Base-by-base conservation (phyloP, 306 rosid species). In the Quillaja saponaria region DNA sequence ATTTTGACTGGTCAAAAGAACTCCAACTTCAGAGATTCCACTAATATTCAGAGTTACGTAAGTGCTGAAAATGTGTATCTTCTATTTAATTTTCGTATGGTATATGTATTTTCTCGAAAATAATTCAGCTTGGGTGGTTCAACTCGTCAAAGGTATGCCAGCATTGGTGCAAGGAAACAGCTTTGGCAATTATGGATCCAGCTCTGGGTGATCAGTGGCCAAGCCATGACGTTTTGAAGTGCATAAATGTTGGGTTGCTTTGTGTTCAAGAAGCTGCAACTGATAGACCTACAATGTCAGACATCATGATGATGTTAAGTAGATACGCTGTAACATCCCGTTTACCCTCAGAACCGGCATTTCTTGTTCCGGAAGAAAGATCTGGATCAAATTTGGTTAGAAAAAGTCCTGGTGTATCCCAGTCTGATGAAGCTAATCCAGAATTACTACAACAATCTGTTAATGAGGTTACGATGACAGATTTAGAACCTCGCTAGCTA, bases 231-330 rank as follows among this genome's bases (percentile, higher is more conserved):
- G 79, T 45, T 34, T 9, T 64, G 17, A 73, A 59, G 45, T 78
- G 79, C 73, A 48, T 78, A 25, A 66, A 49, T 20, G 35, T 78
- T 31, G 73, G 70, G 11, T 64, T 78, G 25, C 45, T 68, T 38
- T 68, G 76, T 16, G 64, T 77, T 10, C 78, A 77, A 67, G 77
- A 71, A 53, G 74, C 65, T 67, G 55, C 82, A 6, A 18, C 55
- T 19, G 40, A 72, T 28, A 72, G 78, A 18, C 82, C 78, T 2
- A 35, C 55, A 35, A 72, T 56, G 78, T 63, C 75, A 12, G 68
- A 61, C 28, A 68, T 78, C 37, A 68, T 68, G 42, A 9, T 41
- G 55, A 72, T 72, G 78, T 78, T 72, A 34, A 62, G 68, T 45
- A 16, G 61, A 9, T 53, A 54, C 65, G 58, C 41, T 0, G 18